Percentiles rank a stretch among this genome's conserved stretches.
These are phyloP conservation scores for Tricholomella constricta DNA, from an alignment of 768 basidiomycete genomes.

Conservation along the genomic window DNA sequence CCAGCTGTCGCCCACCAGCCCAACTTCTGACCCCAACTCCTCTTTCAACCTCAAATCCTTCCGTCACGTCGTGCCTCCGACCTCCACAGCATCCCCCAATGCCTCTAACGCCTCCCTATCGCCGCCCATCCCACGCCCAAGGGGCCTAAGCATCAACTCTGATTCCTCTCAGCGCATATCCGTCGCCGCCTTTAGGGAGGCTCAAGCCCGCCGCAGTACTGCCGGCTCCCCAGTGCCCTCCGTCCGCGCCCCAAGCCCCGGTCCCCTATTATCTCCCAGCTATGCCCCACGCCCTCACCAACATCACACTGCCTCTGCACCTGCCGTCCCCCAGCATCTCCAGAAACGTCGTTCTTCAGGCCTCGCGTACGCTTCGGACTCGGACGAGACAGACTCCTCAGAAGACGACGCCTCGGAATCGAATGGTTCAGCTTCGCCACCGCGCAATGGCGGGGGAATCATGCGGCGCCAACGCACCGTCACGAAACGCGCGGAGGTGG, in stretches of 20 bases:
- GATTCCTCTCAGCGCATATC: conserved; percentile 76
- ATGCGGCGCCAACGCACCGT: conserved; percentile 16
- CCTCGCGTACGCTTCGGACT: conserved; percentile 23
- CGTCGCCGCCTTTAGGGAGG: conserved; percentile 81
- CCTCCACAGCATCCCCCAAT: conserved; percentile 16
- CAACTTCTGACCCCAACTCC: conserved; percentile 16
- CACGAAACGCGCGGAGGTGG: conserved; percentile 5
- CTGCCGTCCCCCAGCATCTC: not conserved
- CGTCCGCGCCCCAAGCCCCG: conserved; percentile 32
- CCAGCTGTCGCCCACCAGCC: conserved; percentile 1
- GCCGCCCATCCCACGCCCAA: conserved; percentile 52
- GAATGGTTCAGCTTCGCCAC: conserved; percentile 18
- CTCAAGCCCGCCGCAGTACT: conserved; percentile 64
- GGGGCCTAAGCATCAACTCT: conserved; percentile 59
- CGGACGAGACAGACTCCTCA: conserved; percentile 32
- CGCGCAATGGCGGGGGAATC: not conserved
- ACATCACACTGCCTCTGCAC: not conserved
- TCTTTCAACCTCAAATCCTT: conserved; percentile 80
- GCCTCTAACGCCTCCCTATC: conserved; percentile 30
- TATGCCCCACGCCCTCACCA: not conserved
- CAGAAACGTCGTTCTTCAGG: conserved; percentile 11
- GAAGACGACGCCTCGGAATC: conserved; percentile 31
- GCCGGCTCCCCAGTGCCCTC: conserved; percentile 62
- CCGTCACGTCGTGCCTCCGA: conserved; percentile 59
- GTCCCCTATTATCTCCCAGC: conserved; percentile 34